Conservation (phyloP, 148 eudicot species). For the Diospyros kaki region DNA sequence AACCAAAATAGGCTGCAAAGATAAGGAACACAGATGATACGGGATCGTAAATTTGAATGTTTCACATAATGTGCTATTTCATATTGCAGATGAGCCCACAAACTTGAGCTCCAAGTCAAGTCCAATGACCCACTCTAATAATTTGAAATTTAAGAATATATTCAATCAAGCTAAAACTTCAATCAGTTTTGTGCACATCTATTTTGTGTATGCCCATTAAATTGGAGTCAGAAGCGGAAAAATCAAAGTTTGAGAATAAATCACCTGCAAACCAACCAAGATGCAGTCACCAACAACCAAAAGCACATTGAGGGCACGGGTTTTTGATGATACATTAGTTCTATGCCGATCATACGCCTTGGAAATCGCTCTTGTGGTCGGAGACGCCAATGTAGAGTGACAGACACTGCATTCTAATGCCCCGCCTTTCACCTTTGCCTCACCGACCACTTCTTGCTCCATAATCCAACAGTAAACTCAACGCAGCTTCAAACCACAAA, state of each 20-base stretch:
- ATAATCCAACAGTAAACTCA: neutral
- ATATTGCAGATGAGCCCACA: neutral
- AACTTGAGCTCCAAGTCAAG: neutral
- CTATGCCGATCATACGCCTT: constrained; percentile 14
- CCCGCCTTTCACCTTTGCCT: neutral
- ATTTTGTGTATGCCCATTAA: too few species aligned
- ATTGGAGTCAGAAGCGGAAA: neutral
- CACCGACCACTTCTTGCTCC: neutral
- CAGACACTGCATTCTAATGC: constrained; percentile 13
- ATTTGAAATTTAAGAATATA: neutral
- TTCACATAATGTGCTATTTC: neutral
- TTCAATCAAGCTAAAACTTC: neutral
- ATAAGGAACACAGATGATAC: neutral
- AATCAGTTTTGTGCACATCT: neutral
- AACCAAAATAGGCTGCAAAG: constrained; percentile 21
- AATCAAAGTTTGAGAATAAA: neutral
- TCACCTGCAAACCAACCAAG: constrained; percentile 20
- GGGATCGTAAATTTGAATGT: neutral
- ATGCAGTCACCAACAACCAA: constrained; percentile 16
- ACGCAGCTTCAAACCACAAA: too few species aligned
- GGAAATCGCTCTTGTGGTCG: constrained; percentile 12
- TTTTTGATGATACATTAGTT: constrained; percentile 11
- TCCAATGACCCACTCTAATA: neutral
- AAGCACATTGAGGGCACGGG: constrained; percentile 14
- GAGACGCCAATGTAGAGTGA: constrained; percentile 13